Evolutionary conservation across 257 asterid genomes (phyloP).

Genomic region (Capsicum pubescens): DNA sequence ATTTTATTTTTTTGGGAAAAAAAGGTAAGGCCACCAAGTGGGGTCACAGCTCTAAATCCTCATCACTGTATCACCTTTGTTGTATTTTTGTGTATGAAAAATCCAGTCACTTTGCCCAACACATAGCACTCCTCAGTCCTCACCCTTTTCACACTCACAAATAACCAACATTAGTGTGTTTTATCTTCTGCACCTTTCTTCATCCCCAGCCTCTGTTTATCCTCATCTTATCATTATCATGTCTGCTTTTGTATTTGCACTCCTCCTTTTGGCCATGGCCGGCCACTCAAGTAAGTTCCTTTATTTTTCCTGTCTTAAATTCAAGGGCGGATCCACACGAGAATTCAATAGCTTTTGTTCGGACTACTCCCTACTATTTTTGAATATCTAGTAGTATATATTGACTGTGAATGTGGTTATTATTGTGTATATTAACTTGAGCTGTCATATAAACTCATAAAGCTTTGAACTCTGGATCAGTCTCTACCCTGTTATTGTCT

Average conservation of each 20-base stretch:
- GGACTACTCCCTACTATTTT: no score
- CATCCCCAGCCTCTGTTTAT: slow-evolving; percentile 14
- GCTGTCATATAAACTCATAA: not conserved
- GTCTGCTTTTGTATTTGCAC: slow-evolving; percentile 43
- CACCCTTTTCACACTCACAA: not conserved
- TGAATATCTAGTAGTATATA: no score
- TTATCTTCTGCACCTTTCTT: not conserved
- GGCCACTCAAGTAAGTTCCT: slow-evolving; percentile 65
- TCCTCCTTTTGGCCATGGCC: slow-evolving; percentile 72
- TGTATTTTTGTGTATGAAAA: slow-evolving; percentile 27
- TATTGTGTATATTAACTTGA: not conserved
- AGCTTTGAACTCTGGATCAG: not conserved
- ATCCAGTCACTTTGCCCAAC: slow-evolving; percentile 24
- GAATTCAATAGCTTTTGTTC: not conserved
- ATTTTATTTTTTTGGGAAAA: no score
- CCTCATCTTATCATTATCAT: slow-evolving; percentile 38
- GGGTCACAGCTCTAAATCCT: slow-evolving; percentile 15
- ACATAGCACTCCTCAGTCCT: slow-evolving; percentile 10
- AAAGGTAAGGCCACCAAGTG: not conserved
- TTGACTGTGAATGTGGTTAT: not conserved
- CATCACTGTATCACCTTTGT: slow-evolving; percentile 4
- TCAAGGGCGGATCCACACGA: not conserved
- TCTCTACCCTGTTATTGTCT: not conserved
- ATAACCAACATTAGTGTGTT: not conserved
- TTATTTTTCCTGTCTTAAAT: not conserved